Evolutionary conservation across 768 basidiomycete species (phyloP).

Genomic region (Tulasnella sp.): DNA sequence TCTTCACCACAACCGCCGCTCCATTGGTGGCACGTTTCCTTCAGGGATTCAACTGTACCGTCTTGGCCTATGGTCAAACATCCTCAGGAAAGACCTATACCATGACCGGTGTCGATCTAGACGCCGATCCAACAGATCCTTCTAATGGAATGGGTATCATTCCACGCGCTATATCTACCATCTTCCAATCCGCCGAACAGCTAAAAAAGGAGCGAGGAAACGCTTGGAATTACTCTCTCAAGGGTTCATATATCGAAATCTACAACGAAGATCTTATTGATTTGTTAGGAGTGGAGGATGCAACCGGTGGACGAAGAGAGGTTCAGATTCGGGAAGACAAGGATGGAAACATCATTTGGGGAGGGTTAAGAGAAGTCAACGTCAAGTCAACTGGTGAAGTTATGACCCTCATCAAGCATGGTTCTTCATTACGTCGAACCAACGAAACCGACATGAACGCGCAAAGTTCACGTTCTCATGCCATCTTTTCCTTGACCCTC

Average conservation of each 20-base stretch:
- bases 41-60: conserved; percentile 94
- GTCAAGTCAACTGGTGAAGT: conserved; percentile 80
- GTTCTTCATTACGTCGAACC: conserved; percentile 81
- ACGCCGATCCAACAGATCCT: conserved; percentile 70
- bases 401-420: conserved; percentile 88
- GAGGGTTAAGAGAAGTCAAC: conserved; percentile 80
- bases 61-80: conserved; percentile 96
- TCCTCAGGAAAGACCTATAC: conserved; percentile 95
- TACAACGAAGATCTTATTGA: conserved; percentile 99
- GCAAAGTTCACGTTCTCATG: conserved; percentile 94
- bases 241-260: conserved; percentile 91
- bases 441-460: conserved; percentile 99
- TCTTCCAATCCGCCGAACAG: conserved; percentile 67
- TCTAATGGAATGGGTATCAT: conserved; percentile 87
- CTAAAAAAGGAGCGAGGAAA: conserved; percentile 61
- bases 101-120: conserved; percentile 92
- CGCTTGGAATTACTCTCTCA: conserved; percentile 66
- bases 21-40: conserved; percentile 78
- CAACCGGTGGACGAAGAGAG: conserved; percentile 46
- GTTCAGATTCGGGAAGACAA: conserved; percentile 97
- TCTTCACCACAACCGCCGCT: conserved; percentile 74
- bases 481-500: conserved; percentile 93
- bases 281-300: conserved; percentile 65
- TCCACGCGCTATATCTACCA: conserved; percentile 79
- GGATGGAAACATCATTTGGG: conserved; percentile 94